These are phyloP conservation scores for Chlorella vulgaris DNA, from an alignment of 139 green algal genomes.

Conservation along the genomic window DNA sequence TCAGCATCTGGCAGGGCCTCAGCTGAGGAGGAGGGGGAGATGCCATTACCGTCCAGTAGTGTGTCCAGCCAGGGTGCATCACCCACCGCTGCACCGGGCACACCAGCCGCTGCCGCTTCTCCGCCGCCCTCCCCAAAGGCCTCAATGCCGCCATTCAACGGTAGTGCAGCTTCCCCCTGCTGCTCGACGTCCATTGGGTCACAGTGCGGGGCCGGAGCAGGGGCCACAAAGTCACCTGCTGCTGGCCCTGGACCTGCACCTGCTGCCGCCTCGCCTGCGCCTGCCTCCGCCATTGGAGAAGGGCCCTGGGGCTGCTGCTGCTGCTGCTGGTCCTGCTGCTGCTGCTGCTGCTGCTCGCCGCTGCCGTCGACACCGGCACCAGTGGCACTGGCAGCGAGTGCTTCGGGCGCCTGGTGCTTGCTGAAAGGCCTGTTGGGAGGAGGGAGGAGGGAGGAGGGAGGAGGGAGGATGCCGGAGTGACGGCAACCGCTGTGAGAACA, in stretches of 20 bases:
- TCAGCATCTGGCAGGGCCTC: not conserved
- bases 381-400: not conserved
- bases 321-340: not conserved
- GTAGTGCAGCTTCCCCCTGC: too few species aligned
- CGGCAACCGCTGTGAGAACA: not conserved
- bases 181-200: too few species aligned
- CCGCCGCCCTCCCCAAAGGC: not conserved
- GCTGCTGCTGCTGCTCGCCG: not conserved
- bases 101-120: not conserved
- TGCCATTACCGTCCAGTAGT: not conserved
- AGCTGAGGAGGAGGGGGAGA: not conserved
- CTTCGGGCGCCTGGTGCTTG: not conserved
- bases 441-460: not conserved
- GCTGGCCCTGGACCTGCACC: not conserved
- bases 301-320: constrained; percentile 4
- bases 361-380: not conserved
- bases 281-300: not conserved
- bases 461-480: not conserved
- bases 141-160: too few species aligned
- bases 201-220: too few species aligned
- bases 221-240: not conserved
- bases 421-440: not conserved
- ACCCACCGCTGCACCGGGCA: not conserved
- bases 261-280: constrained; percentile 4
- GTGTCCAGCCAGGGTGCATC: constrained; percentile 1